Evolutionary conservation across 2,329 filamentous ascomycete species (phyloP).

Genomic region (Juglanconis oblonga): DNA sequence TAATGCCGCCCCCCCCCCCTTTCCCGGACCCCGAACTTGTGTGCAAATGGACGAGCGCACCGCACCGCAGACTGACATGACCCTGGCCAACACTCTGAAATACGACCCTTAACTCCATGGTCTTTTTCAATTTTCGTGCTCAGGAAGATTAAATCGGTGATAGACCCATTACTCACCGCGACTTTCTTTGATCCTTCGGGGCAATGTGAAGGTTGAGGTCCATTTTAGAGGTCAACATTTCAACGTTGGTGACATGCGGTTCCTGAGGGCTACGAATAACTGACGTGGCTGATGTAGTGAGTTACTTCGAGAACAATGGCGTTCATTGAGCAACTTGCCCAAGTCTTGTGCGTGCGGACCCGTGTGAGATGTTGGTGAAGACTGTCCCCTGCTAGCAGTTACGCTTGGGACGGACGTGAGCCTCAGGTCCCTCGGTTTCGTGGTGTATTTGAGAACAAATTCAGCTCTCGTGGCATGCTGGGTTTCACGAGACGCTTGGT

Average conservation of each 20-base stretch:
- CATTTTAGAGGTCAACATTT: slow-evolving; percentile 65
- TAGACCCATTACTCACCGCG: slow-evolving; percentile 67
- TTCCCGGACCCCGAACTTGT: slow-evolving; percentile 2
- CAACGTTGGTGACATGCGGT: neutral
- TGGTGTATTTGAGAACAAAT: too few species aligned
- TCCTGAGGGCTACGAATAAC: neutral
- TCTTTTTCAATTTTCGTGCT: slow-evolving; percentile 80
- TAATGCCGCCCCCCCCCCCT: slow-evolving; percentile 16
- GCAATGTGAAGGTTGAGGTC: slow-evolving; percentile 64
- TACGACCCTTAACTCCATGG: slow-evolving; percentile 63
- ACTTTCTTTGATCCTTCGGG: slow-evolving; percentile 43
- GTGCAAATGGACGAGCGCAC: neutral
- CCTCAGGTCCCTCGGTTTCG: too few species aligned
- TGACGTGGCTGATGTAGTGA: neutral
- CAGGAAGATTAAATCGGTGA: slow-evolving; percentile 62
- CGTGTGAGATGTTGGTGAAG: neutral
- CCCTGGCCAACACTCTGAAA: slow-evolving; percentile 83
- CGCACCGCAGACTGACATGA: neutral
- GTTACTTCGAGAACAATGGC: neutral
- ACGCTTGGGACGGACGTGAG: too few species aligned
- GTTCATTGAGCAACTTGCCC: neutral
- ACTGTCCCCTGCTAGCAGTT: too few species aligned
- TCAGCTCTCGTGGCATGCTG: too few species aligned
- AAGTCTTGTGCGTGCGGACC: neutral
- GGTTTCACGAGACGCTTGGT: too few species aligned